Evolutionary conservation across 169 alveolate species (phyloP).

Genomic region (Plasmodium adleri): DNA sequence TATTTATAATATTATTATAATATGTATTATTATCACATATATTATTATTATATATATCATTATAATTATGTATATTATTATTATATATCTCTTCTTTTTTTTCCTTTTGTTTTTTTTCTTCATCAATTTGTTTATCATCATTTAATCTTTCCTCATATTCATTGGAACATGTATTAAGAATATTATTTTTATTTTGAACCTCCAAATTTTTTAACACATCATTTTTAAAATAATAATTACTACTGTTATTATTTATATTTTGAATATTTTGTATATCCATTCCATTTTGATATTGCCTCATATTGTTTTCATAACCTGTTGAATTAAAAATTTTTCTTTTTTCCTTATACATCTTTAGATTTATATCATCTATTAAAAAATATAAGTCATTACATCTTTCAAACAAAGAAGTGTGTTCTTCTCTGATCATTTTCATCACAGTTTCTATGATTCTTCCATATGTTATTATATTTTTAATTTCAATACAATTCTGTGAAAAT

Average conservation of each 20-base stretch:
- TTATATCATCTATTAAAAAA: conserved; percentile 20
- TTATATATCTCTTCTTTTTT: not conserved
- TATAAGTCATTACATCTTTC: conserved; percentile 5
- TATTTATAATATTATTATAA: not conserved
- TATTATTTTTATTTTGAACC: not conserved
- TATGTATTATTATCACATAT: not conserved
- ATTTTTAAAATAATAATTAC: not conserved
- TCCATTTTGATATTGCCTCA: not conserved
- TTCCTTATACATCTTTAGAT: not conserved
- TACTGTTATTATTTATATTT: not conserved
- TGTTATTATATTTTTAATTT: conserved; percentile 56
- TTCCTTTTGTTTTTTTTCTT: not conserved
- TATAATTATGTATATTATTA: not conserved
- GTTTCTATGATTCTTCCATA: conserved; percentile 55
- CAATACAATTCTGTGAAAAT: conserved; percentile 20
- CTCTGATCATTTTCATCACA: conserved; percentile 38
- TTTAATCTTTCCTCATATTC: not conserved
- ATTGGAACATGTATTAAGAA: not conserved
- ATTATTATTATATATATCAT: not conserved
- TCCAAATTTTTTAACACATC: not conserved
- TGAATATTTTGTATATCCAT: not conserved
- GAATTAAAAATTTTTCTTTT: not conserved
- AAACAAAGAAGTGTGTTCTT: conserved; percentile 48
- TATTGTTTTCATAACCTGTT: not conserved
- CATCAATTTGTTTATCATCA: not conserved